Evolutionary conservation across 305 asterid species (phyloP).

Genomic region (Fraxinus sp.): DNA sequence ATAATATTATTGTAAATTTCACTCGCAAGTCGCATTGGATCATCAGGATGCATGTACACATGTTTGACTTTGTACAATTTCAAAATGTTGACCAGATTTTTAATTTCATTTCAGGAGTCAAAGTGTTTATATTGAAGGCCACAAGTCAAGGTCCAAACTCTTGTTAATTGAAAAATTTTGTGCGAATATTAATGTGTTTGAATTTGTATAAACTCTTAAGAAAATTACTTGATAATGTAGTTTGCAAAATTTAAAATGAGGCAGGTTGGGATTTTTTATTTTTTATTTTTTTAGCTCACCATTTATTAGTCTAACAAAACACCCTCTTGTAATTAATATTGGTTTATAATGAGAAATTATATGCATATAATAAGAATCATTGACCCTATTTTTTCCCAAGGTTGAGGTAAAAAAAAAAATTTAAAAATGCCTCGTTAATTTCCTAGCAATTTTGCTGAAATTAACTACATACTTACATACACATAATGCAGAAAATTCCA

Average conservation of each 20-base stretch:
- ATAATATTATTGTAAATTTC: slow-evolving; percentile 11
- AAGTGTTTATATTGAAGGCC: slow-evolving; percentile 45
- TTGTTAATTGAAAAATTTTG: background rate
- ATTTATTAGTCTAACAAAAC: background rate
- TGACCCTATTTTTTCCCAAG: background rate
- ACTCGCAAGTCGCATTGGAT: slow-evolving; percentile 5
- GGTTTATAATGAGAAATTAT: background rate
- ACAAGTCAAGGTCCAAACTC: slow-evolving; percentile 29
- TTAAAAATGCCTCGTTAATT: background rate
- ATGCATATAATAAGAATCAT: background rate
- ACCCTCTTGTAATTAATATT: background rate
- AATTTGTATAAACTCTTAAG: background rate
- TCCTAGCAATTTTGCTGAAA: background rate
- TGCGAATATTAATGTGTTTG: background rate
- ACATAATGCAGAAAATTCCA: background rate
- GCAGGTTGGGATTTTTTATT: background rate
- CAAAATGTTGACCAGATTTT: slow-evolving; percentile 13
- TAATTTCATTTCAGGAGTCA: slow-evolving; percentile 27
- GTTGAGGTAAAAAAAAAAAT: background rate
- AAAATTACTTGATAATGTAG: background rate
- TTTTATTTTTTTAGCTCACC: background rate
- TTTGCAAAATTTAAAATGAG: background rate
- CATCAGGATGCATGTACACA: background rate
- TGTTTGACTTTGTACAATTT: slow-evolving; percentile 22
- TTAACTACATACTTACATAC: background rate